Evolutionary conservation across 2,329 filamentous ascomycete genomes (phyloP).

Genomic region (Alternaria ethzedia): DNA sequence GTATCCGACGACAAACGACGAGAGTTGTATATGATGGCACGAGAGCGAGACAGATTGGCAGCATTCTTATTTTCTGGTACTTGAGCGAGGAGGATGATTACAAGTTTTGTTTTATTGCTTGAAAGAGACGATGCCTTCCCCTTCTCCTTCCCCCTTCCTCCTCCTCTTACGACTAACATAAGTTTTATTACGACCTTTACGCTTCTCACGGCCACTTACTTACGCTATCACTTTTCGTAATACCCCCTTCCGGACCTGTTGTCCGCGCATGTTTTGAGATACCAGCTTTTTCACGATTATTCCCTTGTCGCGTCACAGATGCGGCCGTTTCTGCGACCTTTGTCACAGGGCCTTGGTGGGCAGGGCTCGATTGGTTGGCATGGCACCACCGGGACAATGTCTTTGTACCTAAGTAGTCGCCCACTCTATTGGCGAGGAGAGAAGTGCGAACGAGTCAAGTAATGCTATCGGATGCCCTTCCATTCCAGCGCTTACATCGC

Average conservation of each 20-base stretch:
- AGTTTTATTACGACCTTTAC: background rate
- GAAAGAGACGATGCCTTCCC: slow-evolving; percentile 19
- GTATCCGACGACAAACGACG: slow-evolving; percentile 27
- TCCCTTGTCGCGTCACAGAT: background rate
- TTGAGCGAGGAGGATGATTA: slow-evolving; percentile 3
- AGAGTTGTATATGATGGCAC: slow-evolving; percentile 22
- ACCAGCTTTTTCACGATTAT: slow-evolving; percentile 10
- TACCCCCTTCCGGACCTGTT: slow-evolving; percentile 13
- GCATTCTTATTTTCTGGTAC: slow-evolving; percentile 1
- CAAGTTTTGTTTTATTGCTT: slow-evolving; percentile 16
- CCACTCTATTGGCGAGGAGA: slow-evolving; percentile 15
- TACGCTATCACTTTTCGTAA: slow-evolving; percentile 12
- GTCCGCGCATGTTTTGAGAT: slow-evolving; percentile 12
- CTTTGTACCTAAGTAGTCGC: slow-evolving; percentile 9
- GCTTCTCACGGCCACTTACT: background rate
- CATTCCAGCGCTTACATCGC: slow-evolving; percentile 19
- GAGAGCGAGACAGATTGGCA: slow-evolving; percentile 10
- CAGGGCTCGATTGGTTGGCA: slow-evolving; percentile 13
- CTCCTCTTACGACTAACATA: slow-evolving; percentile 2
- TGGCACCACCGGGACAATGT: slow-evolving; percentile 1
- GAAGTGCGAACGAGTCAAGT: slow-evolving; percentile 5
- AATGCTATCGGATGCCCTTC: slow-evolving; percentile 15
- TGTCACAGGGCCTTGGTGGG: slow-evolving; percentile 10
- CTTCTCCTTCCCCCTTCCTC: background rate
- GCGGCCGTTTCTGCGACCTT: slow-evolving; percentile 15